Base-by-base conservation (phyloP, 2,329 filamentous ascomycete species). In the Arthrobotrys megalospora region DNA sequence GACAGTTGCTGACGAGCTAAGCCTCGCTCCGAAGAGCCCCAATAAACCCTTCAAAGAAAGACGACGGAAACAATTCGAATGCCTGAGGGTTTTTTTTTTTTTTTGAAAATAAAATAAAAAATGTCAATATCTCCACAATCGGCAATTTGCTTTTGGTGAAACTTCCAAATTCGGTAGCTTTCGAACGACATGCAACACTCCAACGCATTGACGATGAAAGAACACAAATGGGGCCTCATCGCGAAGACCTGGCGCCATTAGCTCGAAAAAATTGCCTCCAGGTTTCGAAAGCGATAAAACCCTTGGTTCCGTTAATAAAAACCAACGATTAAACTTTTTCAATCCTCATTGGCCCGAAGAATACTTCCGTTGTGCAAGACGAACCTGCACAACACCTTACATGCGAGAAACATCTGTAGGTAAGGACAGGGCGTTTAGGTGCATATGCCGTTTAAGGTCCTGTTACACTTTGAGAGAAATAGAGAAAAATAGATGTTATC, bases 381-480 rank as follows among this genome's bases (percentile, higher is more conserved):
- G 55, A 60, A n/a, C 55, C 34, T 60, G 55, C 55, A 60, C 55
- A 60, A 60, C 55, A 60, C 55, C 36, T n/a, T 60, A 60, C 55
- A 60, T 60, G 36, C 34, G 34, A 60, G 36, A 19, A 43, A 43
- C 55, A 43, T 19, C 5, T 12, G 45, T 48, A 48, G 45, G 45
- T 48, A 48, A 16, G 45, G 45, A 48, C 45, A 48, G 55, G 55
- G 55, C 55, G 55, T 60, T 43, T 24, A 60, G 55, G 41, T 60
- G 55, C 55, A 60, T 60, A 43, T 43, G 55, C 34, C 52, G 52
- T 43, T 43, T 60, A 60, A 24, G 24, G 36, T 14, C 11, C 55
- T 24, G 36, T 43, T 43, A 16, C 34, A 43, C 6, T 34, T 34
- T 43, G 10, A 43, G 12, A 19, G 2, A 32, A 21, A 48, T 6